Conservation (phyloP, 345 rosid genomes). For the Heritiera fomes region DNA sequence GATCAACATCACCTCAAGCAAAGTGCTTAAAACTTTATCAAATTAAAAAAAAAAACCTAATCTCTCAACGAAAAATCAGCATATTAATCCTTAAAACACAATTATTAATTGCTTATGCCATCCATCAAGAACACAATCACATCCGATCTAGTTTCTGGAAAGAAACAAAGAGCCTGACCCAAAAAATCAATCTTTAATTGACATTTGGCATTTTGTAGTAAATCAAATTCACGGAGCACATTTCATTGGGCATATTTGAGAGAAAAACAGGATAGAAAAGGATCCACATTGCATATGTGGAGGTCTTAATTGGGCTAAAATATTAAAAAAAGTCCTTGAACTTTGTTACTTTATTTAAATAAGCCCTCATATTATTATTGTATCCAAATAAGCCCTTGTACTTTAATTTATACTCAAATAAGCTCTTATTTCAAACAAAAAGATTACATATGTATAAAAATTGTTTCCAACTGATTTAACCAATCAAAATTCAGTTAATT, state of each 20-base stretch:
- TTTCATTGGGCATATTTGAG: not conserved
- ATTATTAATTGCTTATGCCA: slow-evolving; percentile 3
- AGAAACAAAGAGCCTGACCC: not conserved
- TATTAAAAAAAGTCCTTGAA: too few species aligned
- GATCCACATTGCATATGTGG: not conserved
- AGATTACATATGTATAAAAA: too few species aligned
- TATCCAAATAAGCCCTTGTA: too few species aligned
- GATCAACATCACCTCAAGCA: slow-evolving; percentile 5
- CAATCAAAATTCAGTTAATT: too few species aligned
- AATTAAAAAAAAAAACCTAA: not conserved
- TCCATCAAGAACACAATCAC: slow-evolving; percentile 4
- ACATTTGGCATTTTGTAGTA: not conserved
- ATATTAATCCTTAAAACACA: not conserved
- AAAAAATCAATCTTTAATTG: not conserved
- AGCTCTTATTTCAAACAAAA: too few species aligned
- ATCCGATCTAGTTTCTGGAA: not conserved
- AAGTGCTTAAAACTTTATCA: not conserved
- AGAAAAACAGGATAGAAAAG: not conserved
- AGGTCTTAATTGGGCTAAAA: not conserved
- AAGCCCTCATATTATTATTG: too few species aligned
- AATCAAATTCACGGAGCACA: not conserved
- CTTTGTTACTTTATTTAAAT: too few species aligned
- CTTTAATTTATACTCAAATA: too few species aligned
- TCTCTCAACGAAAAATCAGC: not conserved
- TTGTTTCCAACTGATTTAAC: too few species aligned